These are phyloP conservation scores for Leccinum fallax DNA, from an alignment of 1,284 basidiomycete genomes.

Conservation along the genomic window DNA sequence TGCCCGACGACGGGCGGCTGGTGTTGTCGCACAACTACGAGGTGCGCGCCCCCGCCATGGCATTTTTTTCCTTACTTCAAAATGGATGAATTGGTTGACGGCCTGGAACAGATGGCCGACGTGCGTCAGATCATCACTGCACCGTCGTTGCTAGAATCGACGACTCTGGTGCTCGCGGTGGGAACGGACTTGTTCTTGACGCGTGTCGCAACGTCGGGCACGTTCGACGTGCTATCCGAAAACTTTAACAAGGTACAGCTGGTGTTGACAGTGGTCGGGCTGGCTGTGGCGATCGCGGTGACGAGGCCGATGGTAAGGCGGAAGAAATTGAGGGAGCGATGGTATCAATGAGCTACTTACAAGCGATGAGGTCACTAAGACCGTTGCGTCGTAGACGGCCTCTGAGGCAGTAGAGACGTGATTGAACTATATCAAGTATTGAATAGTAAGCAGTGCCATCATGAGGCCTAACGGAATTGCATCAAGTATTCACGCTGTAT, in stretches of 20 bases:
- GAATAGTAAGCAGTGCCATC: background rate
- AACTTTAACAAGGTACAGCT: slow-evolving; percentile 95
- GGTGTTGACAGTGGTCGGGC: slow-evolving; percentile 76
- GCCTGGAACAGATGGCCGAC: slow-evolving; percentile 58
- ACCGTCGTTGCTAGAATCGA: slow-evolving; percentile 89
- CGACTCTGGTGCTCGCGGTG: slow-evolving; percentile 84
- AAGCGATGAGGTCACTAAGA: background rate
- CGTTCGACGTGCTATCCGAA: slow-evolving; percentile 92
- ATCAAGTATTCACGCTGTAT: background rate
- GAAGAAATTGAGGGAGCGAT: slow-evolving; percentile 66
- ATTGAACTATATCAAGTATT: background rate
- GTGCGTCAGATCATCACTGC: slow-evolving; percentile 69
- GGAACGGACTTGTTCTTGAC: slow-evolving; percentile 90
- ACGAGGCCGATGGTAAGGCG: slow-evolving; percentile 74
- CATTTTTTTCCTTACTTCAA: background rate
- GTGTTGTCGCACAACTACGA: slow-evolving; percentile 81
- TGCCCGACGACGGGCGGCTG: slow-evolving; percentile 74
- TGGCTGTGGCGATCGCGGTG: slow-evolving; percentile 74
- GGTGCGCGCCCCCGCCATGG: slow-evolving; percentile 42
- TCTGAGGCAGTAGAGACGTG: slow-evolving; percentile 6
- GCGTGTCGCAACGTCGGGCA: slow-evolving; percentile 82
- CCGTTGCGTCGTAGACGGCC: background rate
- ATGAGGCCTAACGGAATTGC: background rate
- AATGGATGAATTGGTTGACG: background rate
- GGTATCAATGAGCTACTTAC: slow-evolving; percentile 51